Percentiles rank a stretch among this genome's conserved stretches.
phyloP scores from a whole-genome alignment of 1,284 basidiomycete species.

The Rhodotorula sp. region DNA sequence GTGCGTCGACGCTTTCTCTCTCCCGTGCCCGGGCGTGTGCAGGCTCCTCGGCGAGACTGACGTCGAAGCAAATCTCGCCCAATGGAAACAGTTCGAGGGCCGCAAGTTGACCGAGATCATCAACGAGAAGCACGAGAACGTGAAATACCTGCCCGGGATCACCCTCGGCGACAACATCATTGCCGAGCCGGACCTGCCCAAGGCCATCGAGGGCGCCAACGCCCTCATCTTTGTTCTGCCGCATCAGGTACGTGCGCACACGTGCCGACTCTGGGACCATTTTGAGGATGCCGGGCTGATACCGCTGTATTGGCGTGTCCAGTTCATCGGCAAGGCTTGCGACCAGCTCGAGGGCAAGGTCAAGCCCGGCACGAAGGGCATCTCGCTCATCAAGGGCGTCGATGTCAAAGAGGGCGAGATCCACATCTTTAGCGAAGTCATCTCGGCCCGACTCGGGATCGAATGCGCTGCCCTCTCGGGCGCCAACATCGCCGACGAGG shows the following conservation, averaged over 20 bases:
- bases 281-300: neutral
- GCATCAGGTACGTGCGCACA: slow-evolving; percentile 53
- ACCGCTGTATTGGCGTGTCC: slow-evolving; percentile 4
- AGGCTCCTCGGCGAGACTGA: neutral
- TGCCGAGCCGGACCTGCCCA: slow-evolving; percentile 55
- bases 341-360: slow-evolving; percentile 52
- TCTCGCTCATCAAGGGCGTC: slow-evolving; percentile 58
- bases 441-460: slow-evolving; percentile 56
- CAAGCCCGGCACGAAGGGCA: slow-evolving; percentile 50
- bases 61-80: too few relatives aligned
- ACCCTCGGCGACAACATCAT: slow-evolving; percentile 57
- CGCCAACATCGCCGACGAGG: slow-evolving; percentile 62
- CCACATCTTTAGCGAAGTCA: slow-evolving; percentile 59
- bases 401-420: slow-evolving; percentile 57
- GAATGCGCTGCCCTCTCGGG: slow-evolving; percentile 58
- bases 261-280: neutral
- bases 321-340: slow-evolving; percentile 51
- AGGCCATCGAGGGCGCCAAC: slow-evolving; percentile 58
- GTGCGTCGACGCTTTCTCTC: slow-evolving; percentile 44
- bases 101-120: slow-evolving; percentile 56
- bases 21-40: too few relatives aligned
- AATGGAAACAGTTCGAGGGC: slow-evolving; percentile 53
- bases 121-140: slow-evolving; percentile 57
- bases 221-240: slow-evolving; percentile 59
- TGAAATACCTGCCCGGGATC: slow-evolving; percentile 59